Base-by-base conservation (phyloP, 2,329 filamentous ascomycete species). In the Grosmannia serpens region DNA sequence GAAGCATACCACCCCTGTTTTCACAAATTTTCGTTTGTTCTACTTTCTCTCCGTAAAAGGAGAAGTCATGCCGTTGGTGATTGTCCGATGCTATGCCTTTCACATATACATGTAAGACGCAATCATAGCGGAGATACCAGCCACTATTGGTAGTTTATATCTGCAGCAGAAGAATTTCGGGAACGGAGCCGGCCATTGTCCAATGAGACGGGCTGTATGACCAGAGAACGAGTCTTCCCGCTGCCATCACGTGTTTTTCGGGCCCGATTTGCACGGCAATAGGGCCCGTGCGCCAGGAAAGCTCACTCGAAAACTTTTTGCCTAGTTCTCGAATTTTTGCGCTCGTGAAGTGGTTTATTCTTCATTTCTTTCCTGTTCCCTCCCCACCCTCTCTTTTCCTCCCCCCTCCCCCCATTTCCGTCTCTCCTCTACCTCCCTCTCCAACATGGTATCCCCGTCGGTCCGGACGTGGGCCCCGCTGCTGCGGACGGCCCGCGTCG, bases 401-500 rank as follows among this genome's bases (percentile, higher is more conserved):
- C 44, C 22, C 46, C 15, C 22, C 33, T 24, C 46, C 15, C 24
- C 22, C 46, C 52, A 17, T 26, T 44, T 33, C 29, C n/a, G 15
- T 55, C 22, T 1, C 22, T 54, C 35, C n/a, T 15, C 38, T 35
- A 8, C 31, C 29, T 35, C 17, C 46, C 44, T 31, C 44, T 7
- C 24, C 62, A 62, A 41, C 13, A 87, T 73, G 70, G 95, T 95
- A 88, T 86, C 90, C 74, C 82, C 82, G 70, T 84, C 94, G 70
- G 82, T 90, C 72, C 85, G 90, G 78, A 84, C 87, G 62, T 70
- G 90, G 68, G 83, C 84, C 75, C 86, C 89, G 68, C 85, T 96
- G 69, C 74, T 94, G 76, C 88, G 89, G 78, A 88, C 90, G 65
- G 87, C 88, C 73, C 87, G 89, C 70, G 79, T 82, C 67, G 85